phyloP scores from a whole-genome alignment of 2,329 filamentous ascomycete species.

The Ascochyta viciae-villosae region DNA sequence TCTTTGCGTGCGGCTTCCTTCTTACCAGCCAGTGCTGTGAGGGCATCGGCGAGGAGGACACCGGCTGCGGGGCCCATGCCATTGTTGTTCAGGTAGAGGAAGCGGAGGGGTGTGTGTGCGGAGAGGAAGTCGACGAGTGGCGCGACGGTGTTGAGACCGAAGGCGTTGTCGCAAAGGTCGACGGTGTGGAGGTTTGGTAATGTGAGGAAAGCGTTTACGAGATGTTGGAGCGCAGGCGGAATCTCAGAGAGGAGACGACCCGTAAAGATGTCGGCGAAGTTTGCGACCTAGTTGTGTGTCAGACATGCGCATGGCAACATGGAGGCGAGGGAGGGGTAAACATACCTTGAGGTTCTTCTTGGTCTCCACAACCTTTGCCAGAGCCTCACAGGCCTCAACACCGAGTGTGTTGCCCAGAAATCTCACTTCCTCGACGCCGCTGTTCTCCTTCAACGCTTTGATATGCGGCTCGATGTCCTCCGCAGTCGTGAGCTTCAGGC shows the following conservation, averaged over 20 bases:
- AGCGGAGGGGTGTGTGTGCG: conserved; percentile 85
- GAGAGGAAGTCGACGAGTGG: conserved; percentile 92
- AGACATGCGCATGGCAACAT: conserved; percentile 9
- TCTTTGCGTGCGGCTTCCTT: conserved; percentile 79
- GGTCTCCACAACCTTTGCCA: conserved; percentile 82
- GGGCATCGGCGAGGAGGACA: conserved; percentile 84
- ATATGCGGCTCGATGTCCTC: conserved; percentile 87
- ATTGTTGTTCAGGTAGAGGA: conserved; percentile 98
- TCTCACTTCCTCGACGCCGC: conserved; percentile 82
- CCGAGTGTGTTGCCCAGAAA: conserved; percentile 93
- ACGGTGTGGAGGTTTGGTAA: conserved; percentile 87
- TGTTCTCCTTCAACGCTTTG: conserved; percentile 72
- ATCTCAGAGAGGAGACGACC: conserved; percentile 93
- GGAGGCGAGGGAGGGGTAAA: conserved; percentile 5
- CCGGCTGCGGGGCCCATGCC: conserved; percentile 92
- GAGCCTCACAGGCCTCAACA: conserved; percentile 82
- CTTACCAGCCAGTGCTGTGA: conserved; percentile 80
- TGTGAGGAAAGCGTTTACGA: conserved; percentile 86
- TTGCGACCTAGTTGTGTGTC: conserved; percentile 67
- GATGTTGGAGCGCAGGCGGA: conserved; percentile 81
- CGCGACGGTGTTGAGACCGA: conserved; percentile 92
- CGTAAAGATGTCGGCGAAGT: conserved; percentile 97
- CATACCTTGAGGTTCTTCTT: conserved; percentile 80
- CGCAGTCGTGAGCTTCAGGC: conserved; percentile 88
- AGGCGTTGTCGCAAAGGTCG: conserved; percentile 97